phyloP scores from a whole-genome alignment of 2,329 filamentous ascomycete species.

The Penicillium vulpinum region DNA sequence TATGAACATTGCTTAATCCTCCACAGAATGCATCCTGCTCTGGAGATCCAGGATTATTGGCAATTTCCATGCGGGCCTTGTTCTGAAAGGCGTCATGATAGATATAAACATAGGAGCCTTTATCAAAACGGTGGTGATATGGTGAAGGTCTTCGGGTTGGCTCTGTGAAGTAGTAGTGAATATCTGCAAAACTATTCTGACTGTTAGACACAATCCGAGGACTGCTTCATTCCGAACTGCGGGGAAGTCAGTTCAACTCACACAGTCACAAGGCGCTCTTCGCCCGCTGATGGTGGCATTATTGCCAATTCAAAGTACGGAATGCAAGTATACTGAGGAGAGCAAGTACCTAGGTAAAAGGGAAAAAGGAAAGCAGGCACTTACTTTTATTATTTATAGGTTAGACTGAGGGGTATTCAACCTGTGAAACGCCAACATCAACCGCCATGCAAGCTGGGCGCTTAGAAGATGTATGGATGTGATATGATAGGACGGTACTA shows the following conservation, averaged over 20 bases:
- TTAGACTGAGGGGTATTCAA: slow-evolving; percentile 18
- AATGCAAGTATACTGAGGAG: not conserved
- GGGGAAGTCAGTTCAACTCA: slow-evolving; percentile 35
- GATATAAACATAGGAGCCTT: slow-evolving; percentile 64
- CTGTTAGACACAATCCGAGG: slow-evolving; percentile 4
- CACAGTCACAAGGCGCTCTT: slow-evolving; percentile 50
- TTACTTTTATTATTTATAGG: slow-evolving; percentile 17
- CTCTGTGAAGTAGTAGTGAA: slow-evolving; percentile 63
- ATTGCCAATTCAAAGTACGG: slow-evolving; percentile 9
- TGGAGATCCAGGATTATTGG: slow-evolving; percentile 62
- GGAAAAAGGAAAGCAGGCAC: slow-evolving; percentile 6
- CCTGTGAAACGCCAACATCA: slow-evolving; percentile 19
- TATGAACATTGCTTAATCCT: slow-evolving; percentile 52
- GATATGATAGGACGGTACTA: slow-evolving; percentile 19
- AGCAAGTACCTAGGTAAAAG: not conserved
- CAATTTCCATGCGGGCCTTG: slow-evolving; percentile 60
- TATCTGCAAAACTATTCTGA: slow-evolving; percentile 58
- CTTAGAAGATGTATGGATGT: slow-evolving; percentile 19
- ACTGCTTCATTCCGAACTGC: slow-evolving; percentile 6
- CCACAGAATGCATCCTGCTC: slow-evolving; percentile 67
- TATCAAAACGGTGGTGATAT: slow-evolving; percentile 62
- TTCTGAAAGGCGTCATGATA: slow-evolving; percentile 58
- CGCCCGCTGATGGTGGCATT: slow-evolving; percentile 50
- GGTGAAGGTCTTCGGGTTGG: slow-evolving; percentile 54
- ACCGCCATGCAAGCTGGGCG: slow-evolving; percentile 24